phyloP scores from a whole-genome alignment of 768 basidiomycete genomes.

The Dioszegia crocea region DNA sequence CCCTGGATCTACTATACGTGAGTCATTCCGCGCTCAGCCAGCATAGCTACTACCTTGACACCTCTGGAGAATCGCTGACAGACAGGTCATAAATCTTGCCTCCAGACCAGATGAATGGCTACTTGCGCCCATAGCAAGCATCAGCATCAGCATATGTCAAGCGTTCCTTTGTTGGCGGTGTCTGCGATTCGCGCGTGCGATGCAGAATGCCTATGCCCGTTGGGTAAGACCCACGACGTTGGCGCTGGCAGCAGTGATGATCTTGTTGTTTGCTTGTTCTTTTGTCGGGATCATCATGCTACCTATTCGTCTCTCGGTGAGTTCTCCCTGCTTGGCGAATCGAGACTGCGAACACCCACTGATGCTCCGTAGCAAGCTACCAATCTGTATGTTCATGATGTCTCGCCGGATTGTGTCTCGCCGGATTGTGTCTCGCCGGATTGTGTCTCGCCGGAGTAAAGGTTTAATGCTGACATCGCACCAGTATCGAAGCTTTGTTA shows the following conservation, averaged over 20 bases:
- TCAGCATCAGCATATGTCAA: slow-evolving; percentile 3
- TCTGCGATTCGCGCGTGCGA: slow-evolving; percentile 6
- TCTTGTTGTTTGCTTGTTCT: background rate
- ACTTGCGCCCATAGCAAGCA: background rate
- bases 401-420: background rate
- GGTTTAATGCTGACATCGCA: too few species aligned
- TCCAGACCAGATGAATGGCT: background rate
- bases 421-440: background rate
- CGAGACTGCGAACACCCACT: too few species aligned
- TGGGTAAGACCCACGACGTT: background rate
- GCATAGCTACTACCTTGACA: background rate
- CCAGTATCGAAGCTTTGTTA: background rate
- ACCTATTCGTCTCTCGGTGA: slow-evolving; percentile 2
- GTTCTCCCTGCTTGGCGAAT: background rate
- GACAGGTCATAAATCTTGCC: background rate
- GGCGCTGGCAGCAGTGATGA: background rate
- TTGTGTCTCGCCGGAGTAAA: background rate
- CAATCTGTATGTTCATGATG: background rate
- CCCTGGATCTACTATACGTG: background rate
- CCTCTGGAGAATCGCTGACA: background rate
- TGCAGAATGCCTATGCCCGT: background rate
- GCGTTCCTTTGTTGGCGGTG: slow-evolving; percentile 5
- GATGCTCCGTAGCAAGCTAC: slow-evolving; percentile 1
- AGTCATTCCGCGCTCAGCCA: background rate
- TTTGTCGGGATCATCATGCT: background rate